These are phyloP conservation scores for Penstemon davidsonii DNA, from an alignment of 257 asterid genomes.

Conservation along the genomic window DNA sequence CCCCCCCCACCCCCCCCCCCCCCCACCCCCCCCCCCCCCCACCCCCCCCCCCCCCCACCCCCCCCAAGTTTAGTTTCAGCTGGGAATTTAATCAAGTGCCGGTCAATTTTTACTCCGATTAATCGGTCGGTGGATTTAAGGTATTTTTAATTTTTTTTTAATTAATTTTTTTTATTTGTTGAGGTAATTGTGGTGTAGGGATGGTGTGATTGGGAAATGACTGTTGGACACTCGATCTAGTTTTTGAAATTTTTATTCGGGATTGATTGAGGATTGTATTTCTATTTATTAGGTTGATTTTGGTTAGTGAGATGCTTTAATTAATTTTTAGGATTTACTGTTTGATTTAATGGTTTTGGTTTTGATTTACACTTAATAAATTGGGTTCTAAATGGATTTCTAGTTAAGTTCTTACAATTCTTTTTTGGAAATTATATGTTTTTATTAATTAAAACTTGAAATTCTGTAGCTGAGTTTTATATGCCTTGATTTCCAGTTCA, in stretches of 20 bases:
- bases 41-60: no score
- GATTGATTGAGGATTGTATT: constrained; percentile 3
- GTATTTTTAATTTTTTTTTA: constrained; percentile 31
- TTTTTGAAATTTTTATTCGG: neutral
- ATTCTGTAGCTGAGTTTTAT: neutral
- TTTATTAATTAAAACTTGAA: neutral
- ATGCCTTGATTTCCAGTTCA: neutral
- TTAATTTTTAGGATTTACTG: neutral
- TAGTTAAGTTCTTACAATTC: neutral
- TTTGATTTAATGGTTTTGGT: constrained; percentile 26
- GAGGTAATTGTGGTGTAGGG: neutral
- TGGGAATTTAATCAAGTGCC: constrained; percentile 22
- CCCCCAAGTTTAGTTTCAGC: constrained; percentile 35
- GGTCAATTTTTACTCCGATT: constrained; percentile 15
- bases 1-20: no score
- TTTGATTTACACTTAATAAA: no score
- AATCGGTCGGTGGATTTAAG: constrained; percentile 30
- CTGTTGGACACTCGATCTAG: constrained; percentile 26
- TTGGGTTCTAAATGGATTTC: neutral
- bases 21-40: no score
- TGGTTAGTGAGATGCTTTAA: constrained; percentile 19
- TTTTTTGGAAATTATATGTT: neutral
- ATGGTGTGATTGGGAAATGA: constrained; percentile 16
- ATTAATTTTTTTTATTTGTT: neutral
- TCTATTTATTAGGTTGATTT: neutral